Evolutionary conservation across 2,329 filamentous ascomycete genomes (phyloP).

Genomic region (Colletotrichum sansevieriae): DNA sequence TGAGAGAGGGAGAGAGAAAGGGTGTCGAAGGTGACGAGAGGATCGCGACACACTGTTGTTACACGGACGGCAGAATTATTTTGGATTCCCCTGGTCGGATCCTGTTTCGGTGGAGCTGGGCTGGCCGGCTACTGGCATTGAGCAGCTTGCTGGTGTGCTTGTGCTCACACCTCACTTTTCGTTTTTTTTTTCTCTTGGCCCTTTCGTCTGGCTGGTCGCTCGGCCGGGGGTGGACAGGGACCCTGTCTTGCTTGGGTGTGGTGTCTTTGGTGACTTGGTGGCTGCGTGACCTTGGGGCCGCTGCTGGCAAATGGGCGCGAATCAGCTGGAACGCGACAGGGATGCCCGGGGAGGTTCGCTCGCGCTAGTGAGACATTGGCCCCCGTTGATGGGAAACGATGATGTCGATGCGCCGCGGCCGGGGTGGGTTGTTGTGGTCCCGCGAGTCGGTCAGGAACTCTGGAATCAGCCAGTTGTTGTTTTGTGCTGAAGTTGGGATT

Average conservation of each 20-base stretch:
- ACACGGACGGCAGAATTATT: conserved; percentile 42
- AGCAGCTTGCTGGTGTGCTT: conserved; percentile 30
- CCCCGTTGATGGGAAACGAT: conserved; percentile 41
- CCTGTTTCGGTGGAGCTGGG: conserved; percentile 38
- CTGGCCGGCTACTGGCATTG: conserved; percentile 34
- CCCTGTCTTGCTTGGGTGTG: conserved; percentile 28
- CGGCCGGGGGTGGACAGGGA: conserved; percentile 31
- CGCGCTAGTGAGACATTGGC: conserved; percentile 43
- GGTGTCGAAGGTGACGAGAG: conserved; percentile 26
- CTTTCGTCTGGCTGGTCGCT: conserved; percentile 14
- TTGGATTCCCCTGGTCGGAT: conserved; percentile 40
- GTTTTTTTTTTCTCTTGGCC: conserved; percentile 7
- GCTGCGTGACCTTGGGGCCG: conserved; percentile 40
- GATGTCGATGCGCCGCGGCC: conserved; percentile 40
- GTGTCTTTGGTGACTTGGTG: conserved; percentile 36
- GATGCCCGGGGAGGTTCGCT: conserved; percentile 42
- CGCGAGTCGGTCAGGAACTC: conserved; percentile 7
- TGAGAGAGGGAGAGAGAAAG: conserved; percentile 12
- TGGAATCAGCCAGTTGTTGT: background rate
- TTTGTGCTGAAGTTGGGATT: conserved; percentile 10
- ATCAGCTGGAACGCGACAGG: conserved; percentile 42
- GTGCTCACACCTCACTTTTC: conserved; percentile 31
- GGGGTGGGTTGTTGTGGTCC: conserved; percentile 14
- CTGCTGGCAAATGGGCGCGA: conserved; percentile 41
- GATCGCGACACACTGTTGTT: conserved; percentile 42